A percentile compares a stretch with the other conserved stretches of the same genome.
Conservation (phyloP, 1,139 yeast genomes). For the Yamadazyma dushanensis region DNA sequence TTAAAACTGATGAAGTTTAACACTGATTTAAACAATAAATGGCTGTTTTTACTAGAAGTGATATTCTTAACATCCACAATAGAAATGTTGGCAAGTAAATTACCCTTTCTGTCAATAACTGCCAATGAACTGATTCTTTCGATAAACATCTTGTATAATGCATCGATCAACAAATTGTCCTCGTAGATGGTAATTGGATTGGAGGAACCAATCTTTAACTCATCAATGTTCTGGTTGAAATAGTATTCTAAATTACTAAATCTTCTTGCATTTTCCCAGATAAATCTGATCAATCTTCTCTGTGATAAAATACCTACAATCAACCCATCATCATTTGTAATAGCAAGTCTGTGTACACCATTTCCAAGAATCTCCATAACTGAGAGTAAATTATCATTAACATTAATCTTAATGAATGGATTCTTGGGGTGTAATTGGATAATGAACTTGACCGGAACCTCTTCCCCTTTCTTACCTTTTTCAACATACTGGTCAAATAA, state of each 20-base stretch:
- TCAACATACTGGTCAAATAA: conserved; percentile 14
- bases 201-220: conserved; percentile 67
- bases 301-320: conserved; percentile 85
- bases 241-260: conserved; percentile 78
- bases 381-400: conserved; percentile 62
- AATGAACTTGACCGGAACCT: conserved; percentile 79
- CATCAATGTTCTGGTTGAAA: conserved; percentile 64
- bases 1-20: conserved; percentile 85
- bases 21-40: conserved; percentile 76
- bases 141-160: conserved; percentile 78
- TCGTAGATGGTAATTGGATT: conserved; percentile 79
- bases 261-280: conserved; percentile 90
- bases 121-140: conserved; percentile 89
- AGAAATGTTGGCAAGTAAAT: conserved; percentile 85
- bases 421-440: conserved; percentile 80
- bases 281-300: conserved; percentile 74
- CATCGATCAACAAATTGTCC: conserved; percentile 84
- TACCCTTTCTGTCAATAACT: conserved; percentile 78
- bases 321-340: conserved; percentile 50
- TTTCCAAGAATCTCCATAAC: conserved; percentile 86
- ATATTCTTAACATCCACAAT: conserved; percentile 91
- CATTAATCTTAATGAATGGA: conserved; percentile 76
- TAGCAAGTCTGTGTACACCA: conserved; percentile 92
- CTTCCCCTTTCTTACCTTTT: conserved; percentile 62
- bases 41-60: conserved; percentile 81